Evolutionary conservation across 177 flowering plant species (phyloP), one percentile per base, ranked within the genome.

Genomic region (Vitis hybrid): DNA sequence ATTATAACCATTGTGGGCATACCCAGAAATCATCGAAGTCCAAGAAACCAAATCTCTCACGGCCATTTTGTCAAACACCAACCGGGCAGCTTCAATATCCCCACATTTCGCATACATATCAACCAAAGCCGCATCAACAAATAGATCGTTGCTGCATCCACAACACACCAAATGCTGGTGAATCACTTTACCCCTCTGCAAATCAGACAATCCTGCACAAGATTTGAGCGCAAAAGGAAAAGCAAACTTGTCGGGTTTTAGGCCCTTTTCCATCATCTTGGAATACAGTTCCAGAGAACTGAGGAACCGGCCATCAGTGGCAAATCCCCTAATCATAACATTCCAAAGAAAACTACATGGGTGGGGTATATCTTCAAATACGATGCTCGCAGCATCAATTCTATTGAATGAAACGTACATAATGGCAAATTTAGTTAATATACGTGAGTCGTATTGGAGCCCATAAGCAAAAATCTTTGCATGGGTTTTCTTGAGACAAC

Each of bases 21-120:
- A 80, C 56, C 80, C 83, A n/a, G 80, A 61, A 45, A 85, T 79
- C 82, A 85, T 81, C 8, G 75, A 60, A 48, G 71, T 80, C 84
- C 87, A 85, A 2, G 76, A 72, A 30, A 84, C 82, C 69, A 84
- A 62, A 63, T 84, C 82, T 62, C 78, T 74, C 1, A 30, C 65
- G 1, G 66, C 13, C 83, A 83, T 83, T 70, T 70, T 65, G 70
- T 80, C 81, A 70, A 83, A 83, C 72, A 85, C 74, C 23, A 19
- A 6, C 11, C 72, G 64, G 0, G 77, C 75, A n/a, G 9, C 55
- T 9, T 67, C 72, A 45, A 70, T 39, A 1, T 56, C 71, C 26
- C 74, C 74, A 34, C 76, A 73, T 32, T 78, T 78, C 11, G 69
- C 62, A 18, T 78, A 78, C 80, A 78, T 73, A 63, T 74, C 72